Evolutionary conservation across 768 basidiomycete species (phyloP), one percentile per base, ranked within the genome.

Genomic region (Sistotremastrum niveocremeum): DNA sequence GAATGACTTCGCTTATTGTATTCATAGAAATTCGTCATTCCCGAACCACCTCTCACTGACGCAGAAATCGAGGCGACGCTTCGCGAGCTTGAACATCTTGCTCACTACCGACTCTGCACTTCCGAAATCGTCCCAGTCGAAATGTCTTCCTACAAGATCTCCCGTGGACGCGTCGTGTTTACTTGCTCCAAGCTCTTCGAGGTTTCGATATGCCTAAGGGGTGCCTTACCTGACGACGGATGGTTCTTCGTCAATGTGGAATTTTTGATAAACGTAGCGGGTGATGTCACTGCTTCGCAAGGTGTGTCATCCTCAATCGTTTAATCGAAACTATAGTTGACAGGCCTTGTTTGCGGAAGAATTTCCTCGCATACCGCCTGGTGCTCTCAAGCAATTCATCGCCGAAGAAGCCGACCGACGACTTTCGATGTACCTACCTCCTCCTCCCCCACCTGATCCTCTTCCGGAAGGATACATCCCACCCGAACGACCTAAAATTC

Each of bases 221-320:
- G 86, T 20, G 80, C 75, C 12, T 71, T 76, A 49, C 64, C 67
- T 49, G 67, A 73, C 40, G 84, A 86, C 49, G 78, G 81, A 2
- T 95, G 90, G 90, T 91, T 91, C 61, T 81, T 88, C 51, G 79
- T 85, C 20, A 65, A 75, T 48, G 80, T 83, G 0, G 79, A 82
- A 54, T 88, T 89, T 55, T 65, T 81, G 31, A 74, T 88, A 39
- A 77, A 64, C 33, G 71, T 86, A 5, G 79, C 80, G 10, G 84
- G 85, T 8, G 84, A 85, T 57, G 64, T 76, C 37, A 82, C 80
- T 34, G 76, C 76, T 8, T 64, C 78, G 47, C 79, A 86, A 72
- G 82, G 84, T 80, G 51, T 20, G 55, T 12, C 12, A 30, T 10
- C 12, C 12, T 10, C 12, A 10, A 10, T 10, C 10, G 10, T 12